A percentile compares a stretch with the other conserved stretches of the same genome.
Conservation (phyloP, 2,329 filamentous ascomycete genomes). For the Aspergillus novofumigatus region DNA sequence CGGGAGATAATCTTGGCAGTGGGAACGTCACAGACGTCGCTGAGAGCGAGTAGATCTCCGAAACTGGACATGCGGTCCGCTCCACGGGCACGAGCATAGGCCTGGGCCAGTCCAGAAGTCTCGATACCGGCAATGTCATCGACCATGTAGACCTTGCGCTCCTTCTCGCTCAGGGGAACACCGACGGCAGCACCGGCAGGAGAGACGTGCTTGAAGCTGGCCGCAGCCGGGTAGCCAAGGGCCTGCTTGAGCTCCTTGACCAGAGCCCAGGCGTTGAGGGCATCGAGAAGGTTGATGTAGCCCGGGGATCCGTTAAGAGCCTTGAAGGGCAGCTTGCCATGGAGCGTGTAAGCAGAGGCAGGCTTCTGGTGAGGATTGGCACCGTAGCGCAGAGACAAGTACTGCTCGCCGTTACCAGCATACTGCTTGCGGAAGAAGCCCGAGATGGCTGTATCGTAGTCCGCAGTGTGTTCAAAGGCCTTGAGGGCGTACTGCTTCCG, state of each 20-base stretch:
- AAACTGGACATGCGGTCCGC: conserved; percentile 99
- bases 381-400: conserved; percentile 84
- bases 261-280: conserved; percentile 92
- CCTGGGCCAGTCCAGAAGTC: conserved; percentile 80
- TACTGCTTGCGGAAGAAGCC: conserved; percentile 98
- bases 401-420: conserved; percentile 76
- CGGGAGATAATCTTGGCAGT: conserved; percentile 97
- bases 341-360: conserved; percentile 73
- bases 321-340: conserved; percentile 84
- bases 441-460: conserved; percentile 92
- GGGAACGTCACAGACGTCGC: conserved; percentile 81
- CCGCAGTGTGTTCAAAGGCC: conserved; percentile 96
- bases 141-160: conserved; percentile 98
- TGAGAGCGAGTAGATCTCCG: conserved; percentile 91
- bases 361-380: conserved; percentile 99
- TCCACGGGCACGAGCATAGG: conserved; percentile 90
- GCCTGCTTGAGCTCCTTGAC: conserved; percentile 94
- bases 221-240: conserved; percentile 81
- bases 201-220: conserved; percentile 98
- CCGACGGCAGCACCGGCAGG: conserved; percentile 94
- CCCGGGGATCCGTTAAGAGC: conserved; percentile 84
- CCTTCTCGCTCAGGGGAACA: conserved; percentile 75
- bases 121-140: conserved; percentile 90
- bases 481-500: conserved; percentile 90
- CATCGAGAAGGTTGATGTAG: conserved; percentile 96